Conservation (phyloP, 2,329 filamentous ascomycete genomes). For the Geosmithia morbida region DNA sequence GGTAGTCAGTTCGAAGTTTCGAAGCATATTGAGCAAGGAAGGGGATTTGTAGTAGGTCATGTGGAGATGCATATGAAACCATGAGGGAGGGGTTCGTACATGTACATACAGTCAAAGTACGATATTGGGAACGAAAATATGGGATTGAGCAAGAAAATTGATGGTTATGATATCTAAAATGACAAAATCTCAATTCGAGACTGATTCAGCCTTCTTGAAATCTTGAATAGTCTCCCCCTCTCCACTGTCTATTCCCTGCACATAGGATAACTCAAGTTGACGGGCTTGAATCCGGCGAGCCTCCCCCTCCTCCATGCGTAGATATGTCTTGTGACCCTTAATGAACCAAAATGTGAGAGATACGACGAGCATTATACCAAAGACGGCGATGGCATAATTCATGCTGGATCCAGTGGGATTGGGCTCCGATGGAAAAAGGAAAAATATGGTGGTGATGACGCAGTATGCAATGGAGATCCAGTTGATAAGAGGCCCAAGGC, state of each 20-base stretch:
- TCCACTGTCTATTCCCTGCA: neutral
- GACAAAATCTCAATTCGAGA: neutral
- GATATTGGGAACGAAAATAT: too few species aligned
- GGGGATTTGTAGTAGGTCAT: too few species aligned
- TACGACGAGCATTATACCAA: slow-evolving; percentile 29
- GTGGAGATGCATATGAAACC: too few species aligned
- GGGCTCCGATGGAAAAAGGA: slow-evolving; percentile 26
- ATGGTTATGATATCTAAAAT: too few species aligned
- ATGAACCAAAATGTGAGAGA: slow-evolving; percentile 26
- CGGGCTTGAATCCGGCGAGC: neutral
- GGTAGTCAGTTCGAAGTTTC: too few species aligned
- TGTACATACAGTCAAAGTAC: too few species aligned
- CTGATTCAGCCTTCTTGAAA: neutral
- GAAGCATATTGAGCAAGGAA: too few species aligned
- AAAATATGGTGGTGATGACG: slow-evolving; percentile 27
- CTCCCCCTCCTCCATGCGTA: slow-evolving; percentile 12
- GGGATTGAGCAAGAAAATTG: too few species aligned
- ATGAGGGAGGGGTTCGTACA: too few species aligned
- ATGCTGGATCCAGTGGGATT: slow-evolving; percentile 23
- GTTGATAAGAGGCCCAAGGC: slow-evolving; percentile 17
- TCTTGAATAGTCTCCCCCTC: neutral
- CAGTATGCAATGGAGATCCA: slow-evolving; percentile 28
- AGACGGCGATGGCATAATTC: slow-evolving; percentile 33
- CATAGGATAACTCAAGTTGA: slow-evolving; percentile 5
- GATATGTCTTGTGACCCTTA: slow-evolving; percentile 20